Evolutionary conservation across 2,329 filamentous ascomycete genomes (phyloP).

Genomic region (Colletotrichum horii): DNA sequence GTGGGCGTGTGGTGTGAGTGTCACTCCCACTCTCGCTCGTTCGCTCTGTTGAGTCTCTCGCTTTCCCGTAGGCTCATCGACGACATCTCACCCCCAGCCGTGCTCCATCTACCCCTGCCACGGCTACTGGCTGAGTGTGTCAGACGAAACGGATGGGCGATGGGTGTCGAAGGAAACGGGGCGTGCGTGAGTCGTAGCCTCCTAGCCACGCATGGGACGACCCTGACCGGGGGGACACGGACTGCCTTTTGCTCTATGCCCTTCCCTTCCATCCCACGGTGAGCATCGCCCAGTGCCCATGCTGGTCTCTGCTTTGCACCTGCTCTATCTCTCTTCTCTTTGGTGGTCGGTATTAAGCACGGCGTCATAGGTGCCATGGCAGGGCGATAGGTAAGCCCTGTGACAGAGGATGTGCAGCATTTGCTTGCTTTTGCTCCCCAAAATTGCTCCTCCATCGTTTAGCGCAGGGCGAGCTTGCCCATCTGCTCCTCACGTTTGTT

Average conservation of each 20-base stretch:
- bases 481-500: neutral
- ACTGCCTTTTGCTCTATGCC: conserved; percentile 13
- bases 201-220: conserved; percentile 17
- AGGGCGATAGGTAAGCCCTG: neutral
- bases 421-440: neutral
- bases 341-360: neutral
- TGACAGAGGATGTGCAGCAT: conserved; percentile 1
- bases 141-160: conserved; percentile 21
- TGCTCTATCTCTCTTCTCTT: neutral
- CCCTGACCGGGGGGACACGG: conserved; percentile 14
- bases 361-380: neutral
- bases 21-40: neutral
- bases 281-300: conserved; percentile 1
- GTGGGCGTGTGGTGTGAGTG: conserved; percentile 3
- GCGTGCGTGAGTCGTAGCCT: conserved; percentile 21
- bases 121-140: conserved; percentile 16
- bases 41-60: conserved; percentile 4
- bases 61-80: neutral
- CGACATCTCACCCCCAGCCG: conserved; percentile 9
- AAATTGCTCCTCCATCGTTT: neutral
- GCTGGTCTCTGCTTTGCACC: conserved; percentile 3
- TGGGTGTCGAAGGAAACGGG: conserved; percentile 21
- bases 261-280: neutral
- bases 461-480: neutral
- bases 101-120: conserved; percentile 20